These are phyloP conservation scores for Verticillium dahliae DNA, from an alignment of 2,329 filamentous ascomycete species.

Conservation along the genomic window DNA sequence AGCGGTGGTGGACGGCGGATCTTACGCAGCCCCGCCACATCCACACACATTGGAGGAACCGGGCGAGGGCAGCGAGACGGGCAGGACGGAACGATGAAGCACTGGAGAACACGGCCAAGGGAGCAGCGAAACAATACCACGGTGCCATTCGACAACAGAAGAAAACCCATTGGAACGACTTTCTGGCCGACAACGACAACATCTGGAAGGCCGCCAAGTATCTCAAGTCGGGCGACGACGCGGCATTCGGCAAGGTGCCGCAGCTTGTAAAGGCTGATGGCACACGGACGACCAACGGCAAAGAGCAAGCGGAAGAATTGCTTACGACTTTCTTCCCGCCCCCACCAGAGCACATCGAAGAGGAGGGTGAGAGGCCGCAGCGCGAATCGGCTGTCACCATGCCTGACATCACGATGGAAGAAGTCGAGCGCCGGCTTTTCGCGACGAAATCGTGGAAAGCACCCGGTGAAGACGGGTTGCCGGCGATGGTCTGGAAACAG, in stretches of 20 bases:
- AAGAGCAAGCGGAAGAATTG: constrained; percentile 14
- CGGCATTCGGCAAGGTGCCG: constrained; percentile 17
- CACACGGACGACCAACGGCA: not conserved
- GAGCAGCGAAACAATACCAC: constrained; percentile 16
- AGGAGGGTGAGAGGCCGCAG: constrained; percentile 12
- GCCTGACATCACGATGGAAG: constrained; percentile 13
- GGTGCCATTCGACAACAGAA: constrained; percentile 17
- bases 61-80: constrained; percentile 12
- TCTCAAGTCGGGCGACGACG: constrained; percentile 13
- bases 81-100: not conserved
- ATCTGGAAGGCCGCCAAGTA: constrained; percentile 22
- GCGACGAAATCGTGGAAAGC: constrained; percentile 14
- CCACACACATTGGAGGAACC: constrained; percentile 20
- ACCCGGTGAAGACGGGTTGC: constrained; percentile 13
- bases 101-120: constrained; percentile 13
- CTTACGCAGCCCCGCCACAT: constrained; percentile 2
- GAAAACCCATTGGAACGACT: constrained; percentile 18
- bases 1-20: constrained; percentile 21
- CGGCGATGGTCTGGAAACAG: not conserved
- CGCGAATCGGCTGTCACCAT: constrained; percentile 1
- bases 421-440: constrained; percentile 13
- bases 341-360: constrained; percentile 11
- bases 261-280: not conserved
- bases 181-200: constrained; percentile 18
- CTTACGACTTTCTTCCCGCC: constrained; percentile 14